Conservation (phyloP, 2,329 filamentous ascomycete species). For the Penicillium janthinellum region DNA sequence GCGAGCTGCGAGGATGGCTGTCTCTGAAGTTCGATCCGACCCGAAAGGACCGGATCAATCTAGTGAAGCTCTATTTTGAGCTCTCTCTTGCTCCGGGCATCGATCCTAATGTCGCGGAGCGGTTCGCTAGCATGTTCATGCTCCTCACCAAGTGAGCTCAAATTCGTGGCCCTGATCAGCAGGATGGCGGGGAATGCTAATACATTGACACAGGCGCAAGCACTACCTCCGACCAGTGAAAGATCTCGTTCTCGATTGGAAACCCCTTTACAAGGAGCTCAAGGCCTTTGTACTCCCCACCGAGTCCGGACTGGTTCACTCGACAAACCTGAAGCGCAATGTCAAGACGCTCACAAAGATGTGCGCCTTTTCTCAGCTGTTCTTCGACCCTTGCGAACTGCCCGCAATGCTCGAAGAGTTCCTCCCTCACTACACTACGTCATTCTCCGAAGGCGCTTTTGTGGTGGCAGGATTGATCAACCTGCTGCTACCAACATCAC, state of each 20-base stretch:
- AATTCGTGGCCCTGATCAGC: not conserved
- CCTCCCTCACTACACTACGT: constrained; percentile 86
- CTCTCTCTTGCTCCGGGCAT: constrained; percentile 87
- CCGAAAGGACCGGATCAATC: constrained; percentile 75
- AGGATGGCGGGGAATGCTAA: constrained; percentile 21
- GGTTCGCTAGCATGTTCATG: constrained; percentile 96
- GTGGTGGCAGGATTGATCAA: constrained; percentile 89
- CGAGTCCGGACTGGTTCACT: constrained; percentile 69
- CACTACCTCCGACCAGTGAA: constrained; percentile 91
- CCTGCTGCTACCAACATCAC: constrained; percentile 80
- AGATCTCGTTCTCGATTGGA: constrained; percentile 91
- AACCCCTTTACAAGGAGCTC: constrained; percentile 86
- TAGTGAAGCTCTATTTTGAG: constrained; percentile 93
- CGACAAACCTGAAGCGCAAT: constrained; percentile 65
- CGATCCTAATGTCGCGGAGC: constrained; percentile 77
- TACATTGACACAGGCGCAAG: constrained; percentile 67
- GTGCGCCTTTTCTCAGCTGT: constrained; percentile 84
- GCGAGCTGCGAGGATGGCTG: constrained; percentile 93
- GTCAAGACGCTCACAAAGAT: constrained; percentile 80
- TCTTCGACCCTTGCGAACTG: constrained; percentile 87
- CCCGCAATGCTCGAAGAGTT: constrained; percentile 79
- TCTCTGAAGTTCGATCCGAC: constrained; percentile 97
- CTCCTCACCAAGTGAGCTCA: constrained; percentile 80
- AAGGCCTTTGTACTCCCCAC: constrained; percentile 86
- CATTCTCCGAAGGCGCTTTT: constrained; percentile 87